phyloP scores from a whole-genome alignment of 2,329 filamentous ascomycete genomes.

The Microdochium bolleyi region DNA sequence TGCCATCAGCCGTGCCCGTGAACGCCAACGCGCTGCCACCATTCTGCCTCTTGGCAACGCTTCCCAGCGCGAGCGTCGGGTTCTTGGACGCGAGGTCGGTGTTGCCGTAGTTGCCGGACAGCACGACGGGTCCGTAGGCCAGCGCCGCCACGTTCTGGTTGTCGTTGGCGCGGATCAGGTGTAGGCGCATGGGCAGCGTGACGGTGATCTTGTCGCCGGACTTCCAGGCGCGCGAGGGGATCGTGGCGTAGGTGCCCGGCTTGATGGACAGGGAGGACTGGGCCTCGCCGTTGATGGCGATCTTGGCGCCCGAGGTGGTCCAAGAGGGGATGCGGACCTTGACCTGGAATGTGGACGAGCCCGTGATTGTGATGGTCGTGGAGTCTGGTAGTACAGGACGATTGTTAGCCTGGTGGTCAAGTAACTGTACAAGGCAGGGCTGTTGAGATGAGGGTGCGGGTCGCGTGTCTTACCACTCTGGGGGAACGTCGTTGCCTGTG shows the following conservation, averaged over 20 bases:
- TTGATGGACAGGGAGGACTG: slow-evolving; percentile 12
- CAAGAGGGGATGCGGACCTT: slow-evolving; percentile 39
- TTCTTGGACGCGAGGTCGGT: slow-evolving; percentile 9
- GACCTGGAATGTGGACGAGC: slow-evolving; percentile 19
- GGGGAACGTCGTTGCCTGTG: slow-evolving; percentile 34
- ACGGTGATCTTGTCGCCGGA: slow-evolving; percentile 33
- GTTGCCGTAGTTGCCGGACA: slow-evolving; percentile 36
- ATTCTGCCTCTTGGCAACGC: slow-evolving; percentile 14
- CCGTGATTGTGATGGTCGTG: slow-evolving; percentile 26
- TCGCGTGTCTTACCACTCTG: background rate
- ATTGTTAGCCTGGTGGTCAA: no score
- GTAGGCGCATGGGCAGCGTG: slow-evolving; percentile 35
- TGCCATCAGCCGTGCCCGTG: slow-evolving; percentile 17
- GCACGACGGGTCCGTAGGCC: slow-evolving; percentile 35
- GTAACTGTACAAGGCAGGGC: no score
- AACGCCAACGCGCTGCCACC: slow-evolving; percentile 17
- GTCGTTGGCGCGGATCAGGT: slow-evolving; percentile 37
- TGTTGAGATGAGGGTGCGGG: no score
- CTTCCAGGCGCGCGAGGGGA: slow-evolving; percentile 29
- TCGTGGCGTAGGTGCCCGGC: slow-evolving; percentile 30
- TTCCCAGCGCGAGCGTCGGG: slow-evolving; percentile 21
- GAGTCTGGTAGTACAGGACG: no score
- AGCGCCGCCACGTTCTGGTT: slow-evolving; percentile 31
- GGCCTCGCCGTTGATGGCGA: slow-evolving; percentile 31
- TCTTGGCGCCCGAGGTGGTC: slow-evolving; percentile 23